Percentiles rank a stretch among this genome's conserved stretches.
Conservation (phyloP, 192 early-diverging fungal genomes). For the Paraglomus brasilianum region DNA sequence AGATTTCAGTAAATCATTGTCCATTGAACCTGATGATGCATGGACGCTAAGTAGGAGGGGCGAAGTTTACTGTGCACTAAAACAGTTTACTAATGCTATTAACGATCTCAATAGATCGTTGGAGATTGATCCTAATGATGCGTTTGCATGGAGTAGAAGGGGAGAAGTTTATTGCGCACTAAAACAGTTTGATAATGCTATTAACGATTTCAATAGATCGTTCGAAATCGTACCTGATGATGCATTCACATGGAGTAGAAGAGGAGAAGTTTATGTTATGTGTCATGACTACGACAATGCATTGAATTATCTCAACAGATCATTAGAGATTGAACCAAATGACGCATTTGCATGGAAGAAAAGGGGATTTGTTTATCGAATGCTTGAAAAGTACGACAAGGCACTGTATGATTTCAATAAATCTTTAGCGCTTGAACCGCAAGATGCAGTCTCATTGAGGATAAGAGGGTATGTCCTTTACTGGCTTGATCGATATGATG, state of each 20-base stretch:
- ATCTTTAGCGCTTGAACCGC: background rate
- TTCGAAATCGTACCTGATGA: background rate
- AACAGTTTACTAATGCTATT: background rate
- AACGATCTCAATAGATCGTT: background rate
- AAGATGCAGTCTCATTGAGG: background rate
- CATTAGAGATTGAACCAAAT: background rate
- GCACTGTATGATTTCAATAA: constrained; percentile 1
- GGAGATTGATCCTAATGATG: background rate
- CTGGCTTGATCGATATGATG: background rate
- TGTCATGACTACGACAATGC: background rate
- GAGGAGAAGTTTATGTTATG: background rate
- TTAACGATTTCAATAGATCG: background rate
- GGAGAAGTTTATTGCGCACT: background rate
- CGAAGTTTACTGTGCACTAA: background rate
- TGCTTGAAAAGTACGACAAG: background rate
- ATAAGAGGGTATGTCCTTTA: background rate
- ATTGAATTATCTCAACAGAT: background rate
- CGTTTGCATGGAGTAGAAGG: background rate
- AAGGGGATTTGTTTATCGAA: background rate
- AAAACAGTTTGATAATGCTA: background rate
- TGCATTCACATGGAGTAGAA: background rate
- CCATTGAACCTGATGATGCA: background rate
- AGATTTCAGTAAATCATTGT: constrained; percentile 5
- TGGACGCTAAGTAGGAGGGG: constrained; percentile 3
- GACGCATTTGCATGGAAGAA: background rate